Percentiles rank a stretch among this genome's conserved stretches.
phyloP scores from a whole-genome alignment of 2,329 filamentous ascomycete genomes.

The Thielaviopsis musarum region DNA sequence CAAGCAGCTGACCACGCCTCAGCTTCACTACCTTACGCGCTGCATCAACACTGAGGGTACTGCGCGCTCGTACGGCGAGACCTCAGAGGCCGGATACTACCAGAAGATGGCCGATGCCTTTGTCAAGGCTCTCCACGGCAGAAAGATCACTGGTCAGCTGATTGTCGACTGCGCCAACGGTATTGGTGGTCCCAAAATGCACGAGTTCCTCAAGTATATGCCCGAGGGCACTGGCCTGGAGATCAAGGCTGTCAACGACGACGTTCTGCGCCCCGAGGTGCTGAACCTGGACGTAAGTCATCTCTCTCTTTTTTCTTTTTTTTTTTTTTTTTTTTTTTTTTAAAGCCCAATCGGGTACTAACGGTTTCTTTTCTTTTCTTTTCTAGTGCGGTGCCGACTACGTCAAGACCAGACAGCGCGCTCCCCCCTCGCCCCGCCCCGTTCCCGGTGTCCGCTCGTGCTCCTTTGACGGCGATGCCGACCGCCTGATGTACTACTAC shows the following conservation, averaged over 20 bases:
- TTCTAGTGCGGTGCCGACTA: conserved; percentile 78
- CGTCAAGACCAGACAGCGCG: conserved; percentile 91
- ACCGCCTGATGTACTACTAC: conserved; percentile 93
- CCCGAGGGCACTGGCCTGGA: conserved; percentile 54
- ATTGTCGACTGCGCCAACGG: conserved; percentile 94
- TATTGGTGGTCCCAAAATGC: conserved; percentile 81
- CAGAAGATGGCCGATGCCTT: conserved; percentile 80
- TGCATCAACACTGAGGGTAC: conserved; percentile 87
- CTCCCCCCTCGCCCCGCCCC: conserved; percentile 68
- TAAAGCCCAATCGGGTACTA: neutral
- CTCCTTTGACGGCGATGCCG: conserved; percentile 88
- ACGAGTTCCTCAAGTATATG: conserved; percentile 70
- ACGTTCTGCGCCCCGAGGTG: conserved; percentile 75
- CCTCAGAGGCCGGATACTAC: conserved; percentile 87
- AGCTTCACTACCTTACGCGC: conserved; percentile 89
- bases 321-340: neutral
- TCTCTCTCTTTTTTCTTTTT: neutral
- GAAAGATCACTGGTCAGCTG: conserved; percentile 55
- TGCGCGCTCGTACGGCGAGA: conserved; percentile 70
- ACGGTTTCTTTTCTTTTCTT: neutral
- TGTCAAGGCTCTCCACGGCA: conserved; percentile 61
- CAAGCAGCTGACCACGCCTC: conserved; percentile 89
- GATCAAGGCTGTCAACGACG: conserved; percentile 80
- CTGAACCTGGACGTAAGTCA: conserved; percentile 67
- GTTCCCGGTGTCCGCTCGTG: conserved; percentile 63